These are phyloP conservation scores for Irpex sp. DNA, from an alignment of 1,284 basidiomycete genomes.

Conservation along the genomic window DNA sequence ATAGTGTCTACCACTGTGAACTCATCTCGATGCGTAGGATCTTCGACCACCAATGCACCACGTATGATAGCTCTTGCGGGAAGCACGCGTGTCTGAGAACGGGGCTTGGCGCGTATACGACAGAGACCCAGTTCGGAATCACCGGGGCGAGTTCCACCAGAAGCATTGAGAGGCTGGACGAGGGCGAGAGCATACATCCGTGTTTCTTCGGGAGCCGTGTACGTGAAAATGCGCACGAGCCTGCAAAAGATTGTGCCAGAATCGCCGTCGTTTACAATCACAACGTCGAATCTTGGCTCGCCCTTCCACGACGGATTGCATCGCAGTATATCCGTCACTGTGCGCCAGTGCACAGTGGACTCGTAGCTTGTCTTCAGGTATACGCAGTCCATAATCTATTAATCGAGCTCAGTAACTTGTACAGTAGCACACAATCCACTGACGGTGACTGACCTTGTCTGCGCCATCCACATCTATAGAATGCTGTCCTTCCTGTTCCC, in stretches of 20 bases:
- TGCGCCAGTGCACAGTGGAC: constrained; percentile 23
- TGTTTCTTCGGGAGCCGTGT: not conserved
- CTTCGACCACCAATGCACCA: no score
- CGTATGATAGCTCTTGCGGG: no score
- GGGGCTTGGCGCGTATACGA: no score
- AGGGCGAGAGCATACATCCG: not conserved
- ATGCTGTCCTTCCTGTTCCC: not conserved
- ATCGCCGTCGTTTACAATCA: constrained; percentile 14
- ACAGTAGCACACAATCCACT: not conserved
- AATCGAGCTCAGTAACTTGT: not conserved
- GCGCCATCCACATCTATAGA: no score
- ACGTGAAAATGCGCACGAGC: not conserved
- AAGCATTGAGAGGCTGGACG: not conserved
- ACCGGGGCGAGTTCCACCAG: not conserved
- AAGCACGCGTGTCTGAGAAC: no score
- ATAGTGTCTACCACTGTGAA: no score
- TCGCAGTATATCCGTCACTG: constrained; percentile 17
- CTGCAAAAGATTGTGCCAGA: not conserved
- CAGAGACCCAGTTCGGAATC: not conserved
- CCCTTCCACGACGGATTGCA: constrained; percentile 23
- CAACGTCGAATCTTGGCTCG: constrained; percentile 19
- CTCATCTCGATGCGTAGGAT: no score
- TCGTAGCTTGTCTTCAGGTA: constrained; percentile 22
- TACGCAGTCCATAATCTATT: constrained; percentile 11
- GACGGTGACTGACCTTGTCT: no score